A percentile compares a stretch with the other conserved stretches of the same genome.
Conservation (phyloP, 306 rosid genomes). For the Lupinus albus region DNA sequence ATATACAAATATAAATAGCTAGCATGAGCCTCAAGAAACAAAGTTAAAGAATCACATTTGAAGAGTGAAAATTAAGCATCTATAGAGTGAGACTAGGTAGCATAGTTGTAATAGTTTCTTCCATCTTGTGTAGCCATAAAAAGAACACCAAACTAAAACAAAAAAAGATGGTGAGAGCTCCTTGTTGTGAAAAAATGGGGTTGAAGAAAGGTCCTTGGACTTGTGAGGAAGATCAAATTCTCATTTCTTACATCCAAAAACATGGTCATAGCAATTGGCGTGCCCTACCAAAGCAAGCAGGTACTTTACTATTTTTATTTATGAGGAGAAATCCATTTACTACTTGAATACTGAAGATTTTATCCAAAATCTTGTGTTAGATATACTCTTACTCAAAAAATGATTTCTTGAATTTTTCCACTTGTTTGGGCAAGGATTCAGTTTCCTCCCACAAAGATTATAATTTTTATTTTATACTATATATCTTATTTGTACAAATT, state of each 20-base stretch:
- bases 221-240: conserved; percentile 75
- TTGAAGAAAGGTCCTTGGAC: conserved; percentile 94
- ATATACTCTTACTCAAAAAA: too few relatives aligned
- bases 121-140: not conserved
- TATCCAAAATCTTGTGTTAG: too few relatives aligned
- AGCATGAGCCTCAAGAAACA: conserved; percentile 27
- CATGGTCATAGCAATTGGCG: conserved; percentile 94
- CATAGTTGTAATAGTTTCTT: not conserved
- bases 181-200: conserved; percentile 96
- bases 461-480: too few relatives aligned
- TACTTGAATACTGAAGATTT: too few relatives aligned
- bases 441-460: too few relatives aligned
- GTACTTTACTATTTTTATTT: too few relatives aligned
- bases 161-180: conserved; percentile 80
- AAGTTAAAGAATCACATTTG: conserved; percentile 34
- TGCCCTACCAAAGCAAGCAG: conserved; percentile 95
- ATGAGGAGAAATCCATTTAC: too few relatives aligned
- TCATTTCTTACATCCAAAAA: conserved; percentile 56
- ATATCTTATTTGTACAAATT: too few relatives aligned
- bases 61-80: not conserved
- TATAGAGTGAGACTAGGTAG: not conserved
- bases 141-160: not conserved
- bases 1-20: conserved; percentile 54
- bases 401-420: conserved; percentile 4
- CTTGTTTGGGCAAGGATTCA: not conserved